Percentiles rank a stretch among this genome's conserved stretches.
phyloP scores from a whole-genome alignment of 2,329 filamentous ascomycete species.

The Epichloe coenophiala region DNA sequence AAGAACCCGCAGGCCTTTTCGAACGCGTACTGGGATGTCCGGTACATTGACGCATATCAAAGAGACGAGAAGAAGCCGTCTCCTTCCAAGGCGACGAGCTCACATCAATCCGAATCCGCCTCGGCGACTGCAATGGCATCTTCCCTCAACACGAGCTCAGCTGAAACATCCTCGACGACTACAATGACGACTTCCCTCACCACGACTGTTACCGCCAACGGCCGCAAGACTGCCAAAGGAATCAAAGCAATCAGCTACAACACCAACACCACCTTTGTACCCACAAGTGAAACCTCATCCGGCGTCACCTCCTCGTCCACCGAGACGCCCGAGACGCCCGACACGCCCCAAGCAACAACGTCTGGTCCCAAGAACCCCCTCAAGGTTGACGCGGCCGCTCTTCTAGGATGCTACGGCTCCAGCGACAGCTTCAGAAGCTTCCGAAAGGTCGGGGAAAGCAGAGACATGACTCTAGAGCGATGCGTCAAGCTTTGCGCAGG shows the following conservation, averaged over 20 bases:
- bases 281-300: background rate
- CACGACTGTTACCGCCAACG: slow-evolving; percentile 14
- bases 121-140: background rate
- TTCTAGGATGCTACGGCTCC: slow-evolving; percentile 30
- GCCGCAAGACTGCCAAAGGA: slow-evolving; percentile 5
- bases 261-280: background rate
- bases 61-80: slow-evolving; percentile 3
- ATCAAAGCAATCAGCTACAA: background rate
- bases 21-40: slow-evolving; percentile 38
- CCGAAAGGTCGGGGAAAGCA: slow-evolving; percentile 12
- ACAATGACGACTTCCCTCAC: slow-evolving; percentile 9
- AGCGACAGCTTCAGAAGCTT: slow-evolving; percentile 23
- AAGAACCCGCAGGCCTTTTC: slow-evolving; percentile 29
- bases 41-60: slow-evolving; percentile 36
- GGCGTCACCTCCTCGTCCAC: slow-evolving; percentile 2
- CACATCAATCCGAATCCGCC: background rate
- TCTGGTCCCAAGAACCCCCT: slow-evolving; percentile 15
- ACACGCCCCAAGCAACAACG: slow-evolving; percentile 2
- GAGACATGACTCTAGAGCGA: slow-evolving; percentile 25
- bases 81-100: background rate
- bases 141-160: background rate
- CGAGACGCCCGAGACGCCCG: slow-evolving; percentile 1
- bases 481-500: slow-evolving; percentile 26
- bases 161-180: background rate
- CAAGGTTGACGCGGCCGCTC: slow-evolving; percentile 18